Conservation (phyloP, 768 basidiomycete genomes). For the Leucosporidium creatinivorum region DNA sequence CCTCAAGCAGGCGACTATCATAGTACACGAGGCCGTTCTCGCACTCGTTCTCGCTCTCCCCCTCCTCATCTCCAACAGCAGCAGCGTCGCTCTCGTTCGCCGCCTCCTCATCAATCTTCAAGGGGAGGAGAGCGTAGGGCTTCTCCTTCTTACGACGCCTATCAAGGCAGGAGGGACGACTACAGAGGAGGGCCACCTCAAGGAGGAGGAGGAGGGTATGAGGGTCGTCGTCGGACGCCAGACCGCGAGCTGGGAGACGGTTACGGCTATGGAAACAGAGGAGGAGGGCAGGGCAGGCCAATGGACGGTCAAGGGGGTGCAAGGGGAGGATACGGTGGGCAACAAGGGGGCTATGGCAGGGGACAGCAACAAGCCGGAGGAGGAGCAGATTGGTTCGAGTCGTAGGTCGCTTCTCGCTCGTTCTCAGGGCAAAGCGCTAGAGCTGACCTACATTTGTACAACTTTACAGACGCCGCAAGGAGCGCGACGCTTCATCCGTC, state of each 20-base stretch:
- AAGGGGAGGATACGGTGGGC: conserved; percentile 28
- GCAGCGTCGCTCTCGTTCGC: neutral
- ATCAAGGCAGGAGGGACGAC: neutral
- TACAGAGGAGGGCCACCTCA: neutral
- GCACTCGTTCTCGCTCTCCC: neutral
- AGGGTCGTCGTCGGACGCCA: conserved; percentile 22
- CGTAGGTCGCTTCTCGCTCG: conserved; percentile 43
- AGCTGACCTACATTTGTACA: neutral
- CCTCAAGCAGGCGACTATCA: conserved; percentile 5
- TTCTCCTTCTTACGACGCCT: conserved; percentile 15
- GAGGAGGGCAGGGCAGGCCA: conserved; percentile 13
- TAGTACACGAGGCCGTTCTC: neutral
- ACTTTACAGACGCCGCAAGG: conserved; percentile 56
- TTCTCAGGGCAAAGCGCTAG: too few relatives aligned
- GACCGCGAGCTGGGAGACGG: conserved; percentile 22
- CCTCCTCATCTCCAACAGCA: conserved; percentile 3
- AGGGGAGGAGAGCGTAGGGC: neutral
- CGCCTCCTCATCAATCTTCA: conserved; percentile 13
- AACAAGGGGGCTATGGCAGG: conserved; percentile 23
- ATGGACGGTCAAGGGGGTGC: conserved; percentile 40
- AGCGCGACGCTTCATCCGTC: conserved; percentile 54
- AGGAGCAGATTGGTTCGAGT: conserved; percentile 57
- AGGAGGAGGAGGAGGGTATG: conserved; percentile 9
- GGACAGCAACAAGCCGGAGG: conserved; percentile 41
- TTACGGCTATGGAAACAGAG: neutral